phyloP scores from a whole-genome alignment of 257 asterid genomes.

The Capsicum chinense region DNA sequence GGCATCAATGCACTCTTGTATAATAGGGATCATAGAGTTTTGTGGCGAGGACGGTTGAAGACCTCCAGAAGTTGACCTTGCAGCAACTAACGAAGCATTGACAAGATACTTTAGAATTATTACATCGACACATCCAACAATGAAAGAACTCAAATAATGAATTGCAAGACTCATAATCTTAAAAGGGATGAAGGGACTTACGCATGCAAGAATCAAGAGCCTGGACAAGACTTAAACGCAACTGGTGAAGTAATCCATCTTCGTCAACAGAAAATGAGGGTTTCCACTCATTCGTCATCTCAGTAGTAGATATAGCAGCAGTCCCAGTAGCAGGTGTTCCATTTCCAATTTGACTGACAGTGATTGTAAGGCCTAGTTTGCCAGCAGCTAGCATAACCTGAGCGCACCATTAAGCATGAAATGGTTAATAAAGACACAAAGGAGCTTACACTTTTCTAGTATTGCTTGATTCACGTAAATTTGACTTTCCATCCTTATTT shows the following conservation, averaged over 20 bases:
- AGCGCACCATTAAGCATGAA: slow-evolving; percentile 13
- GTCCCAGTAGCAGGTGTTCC: slow-evolving; percentile 56
- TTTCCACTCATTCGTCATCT: slow-evolving; percentile 73
- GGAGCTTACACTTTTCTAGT: not conserved
- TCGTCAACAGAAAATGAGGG: slow-evolving; percentile 86
- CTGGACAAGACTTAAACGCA: slow-evolving; percentile 77
- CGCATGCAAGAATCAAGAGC: slow-evolving; percentile 66
- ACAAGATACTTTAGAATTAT: slow-evolving; percentile 20
- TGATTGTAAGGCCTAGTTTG: slow-evolving; percentile 65
- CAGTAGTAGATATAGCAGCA: slow-evolving; percentile 60
- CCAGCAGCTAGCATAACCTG: slow-evolving; percentile 89
- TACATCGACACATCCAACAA: slow-evolving; percentile 2
- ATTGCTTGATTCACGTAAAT: not conserved
- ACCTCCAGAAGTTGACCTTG: slow-evolving; percentile 53
- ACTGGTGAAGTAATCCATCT: slow-evolving; percentile 86
- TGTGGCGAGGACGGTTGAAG: slow-evolving; percentile 70
- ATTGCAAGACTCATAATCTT: not conserved
- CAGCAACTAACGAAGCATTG: slow-evolving; percentile 42
- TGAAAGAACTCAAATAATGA: slow-evolving; percentile 4
- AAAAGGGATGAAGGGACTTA: slow-evolving; percentile 40
- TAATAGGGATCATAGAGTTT: slow-evolving; percentile 52
- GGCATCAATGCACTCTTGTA: slow-evolving; percentile 87
- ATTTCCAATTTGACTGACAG: slow-evolving; percentile 82
- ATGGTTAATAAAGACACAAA: not conserved
- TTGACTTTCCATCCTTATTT: not conserved